Base-by-base conservation (phyloP, 192 early-diverging fungal genomes). In the Chytriomyces sp. region DNA sequence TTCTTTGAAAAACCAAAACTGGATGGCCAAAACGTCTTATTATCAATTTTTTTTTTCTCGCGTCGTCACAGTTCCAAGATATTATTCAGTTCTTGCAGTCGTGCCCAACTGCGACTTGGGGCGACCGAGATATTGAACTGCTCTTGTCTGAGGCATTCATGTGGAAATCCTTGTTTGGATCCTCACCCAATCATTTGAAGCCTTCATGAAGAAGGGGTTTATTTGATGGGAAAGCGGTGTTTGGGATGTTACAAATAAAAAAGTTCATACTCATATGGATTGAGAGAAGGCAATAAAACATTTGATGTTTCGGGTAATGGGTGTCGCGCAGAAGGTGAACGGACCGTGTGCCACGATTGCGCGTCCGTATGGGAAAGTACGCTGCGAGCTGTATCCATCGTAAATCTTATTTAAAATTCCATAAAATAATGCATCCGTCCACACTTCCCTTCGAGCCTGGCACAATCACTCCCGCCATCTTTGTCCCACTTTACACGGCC, bases 111-210 rank as follows among this genome's bases (percentile, higher is more conserved):
- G 80, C 87, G 35, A 80, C 88, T 18, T 99, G 98, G 98, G 82
- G 79, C 20, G 91, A 93, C 59, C 92, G 94, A 81, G 97, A 99
- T 75, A 92, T 98, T 35, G 96, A 99, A 82, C 81, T 98, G 48
- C 83, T 99, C 72, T 80, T 99, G 45, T 93, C 95, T 0, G 96
- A 99, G 75, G 98, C 97, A 5, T 99, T 92, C 81, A 95, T 97
- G 94, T 95, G 92, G 92, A 98, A 99, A 83, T 91, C 89, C 6
- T 87, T 98, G 45, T 99, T 97, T 82, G 95, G 97, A 78, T 88
- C 94, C 67, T 92, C 95, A 18, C 96, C 95, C 35, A 93, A 86
- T 75, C 97, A 98, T 81, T 87, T 94, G 61, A 85, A 75, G 45
- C 49, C 23, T 47, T n/a, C 13, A n/a, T 57, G 53, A 57, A 57